These are phyloP conservation scores for Fusarium cicatricum DNA, from an alignment of 2,329 filamentous ascomycete species.

Conservation along the genomic window DNA sequence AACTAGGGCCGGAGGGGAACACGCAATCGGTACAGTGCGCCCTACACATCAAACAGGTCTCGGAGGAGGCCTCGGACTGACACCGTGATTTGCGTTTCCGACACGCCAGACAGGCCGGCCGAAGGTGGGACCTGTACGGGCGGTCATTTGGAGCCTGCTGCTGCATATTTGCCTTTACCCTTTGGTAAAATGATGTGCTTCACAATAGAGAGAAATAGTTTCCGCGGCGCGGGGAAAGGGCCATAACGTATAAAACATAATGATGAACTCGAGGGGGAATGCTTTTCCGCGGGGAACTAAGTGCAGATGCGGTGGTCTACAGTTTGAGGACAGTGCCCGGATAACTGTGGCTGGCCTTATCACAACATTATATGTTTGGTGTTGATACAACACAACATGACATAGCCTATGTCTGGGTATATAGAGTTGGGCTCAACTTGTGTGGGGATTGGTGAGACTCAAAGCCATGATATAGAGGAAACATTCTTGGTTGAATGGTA, in stretches of 20 bases:
- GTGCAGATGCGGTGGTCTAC: neutral
- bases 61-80: conserved; percentile 61
- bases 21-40: conserved; percentile 65
- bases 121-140: conserved; percentile 69
- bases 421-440: too few species aligned
- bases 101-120: conserved; percentile 67
- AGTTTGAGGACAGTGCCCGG: conserved; percentile 16
- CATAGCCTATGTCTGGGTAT: too few species aligned
- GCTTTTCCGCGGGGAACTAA: conserved; percentile 8
- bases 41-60: conserved; percentile 65
- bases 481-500: too few species aligned
- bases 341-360: conserved; percentile 22
- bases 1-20: conserved; percentile 54
- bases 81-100: conserved; percentile 69
- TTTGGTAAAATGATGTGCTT: too few species aligned
- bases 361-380: too few species aligned
- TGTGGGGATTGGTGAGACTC: too few species aligned
- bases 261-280: neutral
- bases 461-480: too few species aligned
- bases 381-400: too few species aligned
- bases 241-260: neutral
- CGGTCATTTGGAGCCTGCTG: conserved; percentile 40
- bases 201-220: neutral
- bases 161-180: too few species aligned
- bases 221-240: conserved; percentile 1